Conservation (phyloP, 2,329 filamentous ascomycete genomes). For the Phyllosticta citribraziliensis region DNA sequence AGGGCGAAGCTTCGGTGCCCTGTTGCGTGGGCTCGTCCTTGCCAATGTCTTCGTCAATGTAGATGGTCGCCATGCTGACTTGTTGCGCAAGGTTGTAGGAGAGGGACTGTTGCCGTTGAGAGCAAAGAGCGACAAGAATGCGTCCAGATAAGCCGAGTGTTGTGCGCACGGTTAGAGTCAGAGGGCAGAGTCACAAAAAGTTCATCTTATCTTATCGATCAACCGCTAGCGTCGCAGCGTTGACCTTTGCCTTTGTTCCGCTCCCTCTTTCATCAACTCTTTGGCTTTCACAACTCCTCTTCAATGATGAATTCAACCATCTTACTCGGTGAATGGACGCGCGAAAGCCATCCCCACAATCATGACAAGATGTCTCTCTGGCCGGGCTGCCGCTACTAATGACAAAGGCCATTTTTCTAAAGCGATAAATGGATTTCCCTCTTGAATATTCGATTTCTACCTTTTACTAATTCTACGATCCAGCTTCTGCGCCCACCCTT, state of each 20-base stretch:
- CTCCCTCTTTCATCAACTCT: no score
- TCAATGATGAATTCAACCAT: no score
- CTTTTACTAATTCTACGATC: no score
- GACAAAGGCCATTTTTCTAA: no score
- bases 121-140: not conserved
- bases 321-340: no score
- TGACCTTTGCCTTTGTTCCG: not conserved
- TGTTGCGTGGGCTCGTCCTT: constrained; percentile 54
- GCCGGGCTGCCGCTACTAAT: no score
- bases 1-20: constrained; percentile 66
- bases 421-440: no score
- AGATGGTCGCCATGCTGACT: constrained; percentile 37
- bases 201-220: constrained; percentile 8
- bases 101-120: constrained; percentile 3
- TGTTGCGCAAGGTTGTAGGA: not conserved
- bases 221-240: not conserved
- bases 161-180: constrained; percentile 7
- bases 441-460: not conserved
- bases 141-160: not conserved
- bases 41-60: constrained; percentile 74
- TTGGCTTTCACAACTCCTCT: no score
- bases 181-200: constrained; percentile 9
- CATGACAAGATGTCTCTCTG: no score
- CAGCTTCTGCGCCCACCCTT: no score
- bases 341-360: no score